Base-by-base conservation (phyloP, 75 land plant species). In the Azolla pinnata region DNA sequence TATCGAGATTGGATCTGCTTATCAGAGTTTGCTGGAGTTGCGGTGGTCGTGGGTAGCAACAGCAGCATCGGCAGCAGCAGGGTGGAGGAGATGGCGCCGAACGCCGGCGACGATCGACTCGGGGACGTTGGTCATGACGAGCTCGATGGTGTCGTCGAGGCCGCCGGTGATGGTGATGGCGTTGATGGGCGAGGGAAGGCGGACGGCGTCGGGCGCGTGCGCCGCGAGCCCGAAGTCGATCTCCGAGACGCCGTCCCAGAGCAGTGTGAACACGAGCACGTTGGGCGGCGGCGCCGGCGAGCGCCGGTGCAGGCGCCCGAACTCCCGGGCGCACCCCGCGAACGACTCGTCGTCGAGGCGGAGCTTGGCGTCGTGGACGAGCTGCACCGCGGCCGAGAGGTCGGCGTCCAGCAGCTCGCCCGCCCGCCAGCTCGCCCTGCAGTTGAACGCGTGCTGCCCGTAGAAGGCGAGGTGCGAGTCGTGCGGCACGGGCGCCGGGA, bases 271-370 rank as follows among this genome's bases (percentile, higher is more conserved):
- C 20, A 72, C 18, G 26, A 62, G 66, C 5, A 63, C 48, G 1
- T 62, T 62, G 2, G 19, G 31, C 5, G 21, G 21, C 0, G 27
- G 21, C 34, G 18, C 24, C 33, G n/a, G 21, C 8, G 57, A 25
- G 1, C 58, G 44, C 16, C 61, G 53, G 2, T 65, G 31, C 35
- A 52, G 14, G 32, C 68, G 71, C 18, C 53, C 29, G 48, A 67
- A 54, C 33, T 72, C 76, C 26, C 67, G 18, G 0, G 29, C 53
- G 18, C 78, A 77, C 5, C 61, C 27, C 7, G 65, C 3, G 57
- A 68, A 72, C 0, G 56, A 54, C 8, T 67, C 58, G 26, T 40
- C 33, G 17, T 59, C 33, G n/a, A n/a, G n/a, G 24, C 10, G 3
- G 4, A 9, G 18, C 25, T 60, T 77, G 10, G 62, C 76, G 0